Evolutionary conservation across 106 monocot species (phyloP), one percentile per base, ranked within the genome.

Genomic region (Cymbidium sinense): DNA sequence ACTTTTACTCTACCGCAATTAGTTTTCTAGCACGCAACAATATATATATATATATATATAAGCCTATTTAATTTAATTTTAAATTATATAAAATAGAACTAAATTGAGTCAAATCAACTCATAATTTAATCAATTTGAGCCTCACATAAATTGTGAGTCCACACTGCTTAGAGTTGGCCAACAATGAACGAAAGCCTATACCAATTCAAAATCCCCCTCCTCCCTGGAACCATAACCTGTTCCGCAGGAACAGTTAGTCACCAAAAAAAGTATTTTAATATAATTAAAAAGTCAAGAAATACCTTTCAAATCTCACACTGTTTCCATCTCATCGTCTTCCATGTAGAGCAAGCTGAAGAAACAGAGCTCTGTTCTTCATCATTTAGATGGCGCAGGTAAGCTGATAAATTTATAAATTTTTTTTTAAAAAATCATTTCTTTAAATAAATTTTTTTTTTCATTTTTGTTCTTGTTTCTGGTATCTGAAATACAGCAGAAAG

Each of bases 401-500:
- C 67, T 33, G 17, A 67, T 67, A 21, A 33, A 33, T 67, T 67
- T 33, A 13, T 67, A 25, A 8, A 31, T n/a, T n/a, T n/a, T n/a
- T n/a, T n/a, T 31, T 13, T 23, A 17, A 31, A 12, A 47, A 47
- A 0, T 47, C 47, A 47, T 47, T 47, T 43, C 43, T 1, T 11
- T 9, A 43, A 3, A 8, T 43, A n/a, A n/a, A n/a, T n/a, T 29
- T 33, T 13, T 67, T 58, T 13, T 67, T 23, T 67, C 33, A 67
- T 31, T 39, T 39, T 39, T 18, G 13, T 39, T 18, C 39, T 17
- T 71, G 0, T 36, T 71, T 71, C 4, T 71, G 18, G 1, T 33
- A 7, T 36, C 7, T 71, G 71, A 36, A 71, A 37, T 21, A 71
- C 23, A 86, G 86, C 85, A 86, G 75, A 91, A 91, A 73, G 80